A percentile compares a stretch with the other conserved stretches of the same genome.
Conservation (phyloP, 2,329 filamentous ascomycete genomes). For the Orbilia brochopaga region DNA sequence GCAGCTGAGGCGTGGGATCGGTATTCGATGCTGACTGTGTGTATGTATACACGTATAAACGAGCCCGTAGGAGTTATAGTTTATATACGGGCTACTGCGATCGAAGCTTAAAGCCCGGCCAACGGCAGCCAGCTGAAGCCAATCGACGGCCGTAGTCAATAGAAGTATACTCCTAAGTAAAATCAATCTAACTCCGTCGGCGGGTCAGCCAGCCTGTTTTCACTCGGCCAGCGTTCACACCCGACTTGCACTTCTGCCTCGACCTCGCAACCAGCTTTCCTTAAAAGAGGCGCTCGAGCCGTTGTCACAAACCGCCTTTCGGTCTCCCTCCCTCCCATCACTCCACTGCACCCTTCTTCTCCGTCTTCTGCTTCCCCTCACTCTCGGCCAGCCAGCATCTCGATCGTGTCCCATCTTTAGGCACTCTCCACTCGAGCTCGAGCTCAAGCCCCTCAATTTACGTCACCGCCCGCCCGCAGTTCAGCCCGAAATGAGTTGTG, state of each 20-base stretch:
- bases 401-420: neutral
- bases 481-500: constrained; percentile 43
- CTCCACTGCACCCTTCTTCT: constrained; percentile 2
- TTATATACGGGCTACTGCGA: neutral
- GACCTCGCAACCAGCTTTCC: constrained; percentile 19
- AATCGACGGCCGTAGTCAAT: neutral
- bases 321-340: constrained; percentile 5
- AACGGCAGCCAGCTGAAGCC: neutral
- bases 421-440: neutral
- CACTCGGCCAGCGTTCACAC: neutral
- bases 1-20: neutral
- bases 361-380: neutral
- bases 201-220: neutral
- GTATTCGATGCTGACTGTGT: neutral
- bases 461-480: constrained; percentile 34
- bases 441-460: constrained; percentile 14
- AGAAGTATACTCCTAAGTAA: no score
- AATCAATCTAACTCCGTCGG: neutral
- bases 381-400: neutral
- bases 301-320: constrained; percentile 12
- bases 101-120: no score
- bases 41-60: neutral
- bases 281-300: constrained; percentile 38
- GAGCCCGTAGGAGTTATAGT: neutral
- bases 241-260: constrained; percentile 25